These are phyloP conservation scores for Pulveroboletus sp. DNA, from an alignment of 768 basidiomycete species.

Conservation along the genomic window DNA sequence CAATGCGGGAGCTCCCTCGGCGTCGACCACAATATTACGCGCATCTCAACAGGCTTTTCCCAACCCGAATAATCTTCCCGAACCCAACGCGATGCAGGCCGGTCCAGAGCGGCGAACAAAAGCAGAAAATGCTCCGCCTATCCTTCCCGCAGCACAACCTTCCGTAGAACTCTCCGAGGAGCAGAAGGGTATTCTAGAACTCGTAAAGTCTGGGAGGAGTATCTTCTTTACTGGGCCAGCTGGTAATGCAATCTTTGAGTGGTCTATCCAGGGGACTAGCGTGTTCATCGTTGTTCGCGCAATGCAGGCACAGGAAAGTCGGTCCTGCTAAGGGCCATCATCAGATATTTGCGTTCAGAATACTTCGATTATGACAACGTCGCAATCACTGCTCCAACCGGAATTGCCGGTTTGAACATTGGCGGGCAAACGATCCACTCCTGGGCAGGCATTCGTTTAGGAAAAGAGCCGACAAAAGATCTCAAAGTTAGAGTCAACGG, in stretches of 20 bases:
- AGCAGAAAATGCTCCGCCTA: not conserved
- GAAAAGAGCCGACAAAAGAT: conserved; percentile 42
- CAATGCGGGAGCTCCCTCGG: conserved; percentile 4
- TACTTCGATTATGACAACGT: conserved; percentile 27
- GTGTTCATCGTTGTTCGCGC: conserved; percentile 1
- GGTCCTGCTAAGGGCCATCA: conserved; percentile 61
- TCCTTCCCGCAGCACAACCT: conserved; percentile 5
- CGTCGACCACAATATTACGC: not conserved
- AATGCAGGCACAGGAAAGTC: conserved; percentile 69
- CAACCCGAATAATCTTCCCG: not conserved
- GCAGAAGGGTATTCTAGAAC: conserved; percentile 38
- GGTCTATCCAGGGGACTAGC: not conserved
- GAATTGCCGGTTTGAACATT: conserved; percentile 67
- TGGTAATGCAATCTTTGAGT: conserved; percentile 36
- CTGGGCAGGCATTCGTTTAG: conserved; percentile 61
- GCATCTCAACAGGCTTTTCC: not conserved
- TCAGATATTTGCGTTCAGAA: conserved; percentile 37
- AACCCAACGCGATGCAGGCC: not conserved
- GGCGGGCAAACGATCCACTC: conserved; percentile 66
- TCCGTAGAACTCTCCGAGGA: conserved; percentile 33
- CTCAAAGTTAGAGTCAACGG: conserved; percentile 37
- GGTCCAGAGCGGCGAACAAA: not conserved
- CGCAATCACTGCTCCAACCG: conserved; percentile 64
- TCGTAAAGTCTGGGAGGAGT: conserved; percentile 51
- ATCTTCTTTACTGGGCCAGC: conserved; percentile 78